Base-by-base conservation (phyloP, 2,329 filamentous ascomycete genomes). In the Lasiodiplodia theobromae region DNA sequence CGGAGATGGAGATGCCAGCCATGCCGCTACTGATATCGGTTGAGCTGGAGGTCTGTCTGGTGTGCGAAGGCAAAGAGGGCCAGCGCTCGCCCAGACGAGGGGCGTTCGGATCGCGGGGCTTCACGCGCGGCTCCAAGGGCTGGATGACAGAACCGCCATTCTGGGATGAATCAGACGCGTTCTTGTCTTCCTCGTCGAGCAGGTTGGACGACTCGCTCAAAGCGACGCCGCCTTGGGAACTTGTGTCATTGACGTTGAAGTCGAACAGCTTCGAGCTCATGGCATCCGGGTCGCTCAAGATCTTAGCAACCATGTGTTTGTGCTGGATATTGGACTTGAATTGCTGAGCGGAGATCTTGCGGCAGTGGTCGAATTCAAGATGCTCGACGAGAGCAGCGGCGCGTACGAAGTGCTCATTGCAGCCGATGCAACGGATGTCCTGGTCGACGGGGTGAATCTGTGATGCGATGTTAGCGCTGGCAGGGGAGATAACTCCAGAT, bases 381-480 rank as follows among this genome's bases (percentile, higher is more conserved):
- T 90, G 88, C 18, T 77, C 76, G 68, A 89, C 83, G 49, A 88
- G 75, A 5, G 79, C 77, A 7, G 80, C 77, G 0, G 86, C 86
- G 11, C 80, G 80, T 14, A 76, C 77, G 75, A 88, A 89, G 2
- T 78, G 73, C 11, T 73, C 69, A 4, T 75, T 71, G 73, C 88
- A 90, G 70, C 87, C 88, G 4, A 80, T 74, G 73, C 88, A 90
- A 4, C 74, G 71, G 57, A 89, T 77, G 51, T 83, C 77, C 69
- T 88, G 86, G 6, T 82, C 76, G 7, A 82, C 74, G 11, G 77
- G 82, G 71, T 88, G 87, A 12, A 74, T 76, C 86, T 87, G 52
- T 23, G 69, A 52, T 49, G 23, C 56, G 60, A 58, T 67, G 56
- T 62, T 11, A 56, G 62, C 14, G n/a, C 10, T 18, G 14, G 51